A percentile compares a stretch with the other conserved stretches of the same genome.
Conservation (phyloP, 148 eudicot genomes). For the Arbutus unedo region DNA sequence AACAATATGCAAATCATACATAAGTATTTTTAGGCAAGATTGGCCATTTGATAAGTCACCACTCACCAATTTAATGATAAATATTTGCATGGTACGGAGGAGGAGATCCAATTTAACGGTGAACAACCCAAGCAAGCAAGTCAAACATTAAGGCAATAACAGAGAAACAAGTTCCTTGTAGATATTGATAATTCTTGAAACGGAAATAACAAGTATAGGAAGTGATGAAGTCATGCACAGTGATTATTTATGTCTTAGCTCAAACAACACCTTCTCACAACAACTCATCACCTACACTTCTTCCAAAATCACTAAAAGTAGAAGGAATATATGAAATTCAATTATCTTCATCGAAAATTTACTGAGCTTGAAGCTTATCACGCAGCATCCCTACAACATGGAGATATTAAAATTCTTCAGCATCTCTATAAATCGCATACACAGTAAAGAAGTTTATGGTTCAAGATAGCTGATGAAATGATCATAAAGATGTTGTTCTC, state of each 20-base stretch:
- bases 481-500: constrained; percentile 26
- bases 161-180: not conserved
- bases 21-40: not conserved
- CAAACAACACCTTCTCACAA: not conserved
- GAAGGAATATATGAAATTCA: not conserved
- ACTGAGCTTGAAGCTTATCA: not conserved
- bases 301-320: not conserved
- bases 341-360: not conserved
- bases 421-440: too few species aligned
- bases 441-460: too few species aligned
- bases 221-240: not conserved
- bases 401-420: not conserved
- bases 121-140: not conserved
- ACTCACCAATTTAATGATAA: not conserved
- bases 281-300: not conserved
- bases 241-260: not conserved
- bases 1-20: not conserved
- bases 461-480: too few species aligned
- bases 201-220: not conserved
- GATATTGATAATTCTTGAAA: not conserved
- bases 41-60: not conserved
- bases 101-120: not conserved
- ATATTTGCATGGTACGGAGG: not conserved
- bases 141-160: not conserved
- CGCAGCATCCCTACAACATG: not conserved